Evolutionary conservation across 2,329 filamentous ascomycete species (phyloP), one percentile per base, ranked within the genome.

Genomic region (Fusarium falciforme): DNA sequence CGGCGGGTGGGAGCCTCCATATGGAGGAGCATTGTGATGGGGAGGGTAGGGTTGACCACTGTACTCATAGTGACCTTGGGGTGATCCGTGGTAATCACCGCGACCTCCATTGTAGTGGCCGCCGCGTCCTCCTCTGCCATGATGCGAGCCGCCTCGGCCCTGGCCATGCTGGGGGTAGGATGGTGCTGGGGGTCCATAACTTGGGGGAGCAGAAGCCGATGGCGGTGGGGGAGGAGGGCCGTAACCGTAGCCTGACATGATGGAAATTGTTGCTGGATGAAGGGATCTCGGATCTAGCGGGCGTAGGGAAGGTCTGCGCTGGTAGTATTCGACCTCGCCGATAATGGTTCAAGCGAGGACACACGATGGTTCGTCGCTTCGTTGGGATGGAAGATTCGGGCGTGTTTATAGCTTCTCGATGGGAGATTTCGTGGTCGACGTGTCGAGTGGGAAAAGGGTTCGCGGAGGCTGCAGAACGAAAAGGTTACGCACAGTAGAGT

Each of bases 151-250:
- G 66, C 83, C 82, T 60, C 83, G 82, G 47, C 77, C 72, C 36
- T 79, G 80, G 44, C 79, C 79, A 58, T 83, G 82, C 63, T 83
- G 83, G 47, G 82, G 79, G 65, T 85, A 85, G 8, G 82, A 75
- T 49, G 80, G 77, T 63, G 77, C 79, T 69, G 85, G 83, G 40
- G 84, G 82, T 9, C 81, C 78, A 65, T 87, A 88, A 36, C 79
- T 81, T 12, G 79, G 74, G 40, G 81, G 80, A 33, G 80, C 77
- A 8, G 78, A 69, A 42, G 81, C 77, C 49, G 78, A 83, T 36
- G 87, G 87, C 6, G 87, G 84, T 20, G 87, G 86, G 14, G 87
- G 87, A 64, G 87, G 87, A 25, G 87, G 87, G n/a, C 84, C 87
- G 82, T 89, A 89, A 62, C 85, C 86, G 82, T 89, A 89, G 35